Conservation (phyloP, 352 stramenopile species). For the Phytopythium aichiense region DNA sequence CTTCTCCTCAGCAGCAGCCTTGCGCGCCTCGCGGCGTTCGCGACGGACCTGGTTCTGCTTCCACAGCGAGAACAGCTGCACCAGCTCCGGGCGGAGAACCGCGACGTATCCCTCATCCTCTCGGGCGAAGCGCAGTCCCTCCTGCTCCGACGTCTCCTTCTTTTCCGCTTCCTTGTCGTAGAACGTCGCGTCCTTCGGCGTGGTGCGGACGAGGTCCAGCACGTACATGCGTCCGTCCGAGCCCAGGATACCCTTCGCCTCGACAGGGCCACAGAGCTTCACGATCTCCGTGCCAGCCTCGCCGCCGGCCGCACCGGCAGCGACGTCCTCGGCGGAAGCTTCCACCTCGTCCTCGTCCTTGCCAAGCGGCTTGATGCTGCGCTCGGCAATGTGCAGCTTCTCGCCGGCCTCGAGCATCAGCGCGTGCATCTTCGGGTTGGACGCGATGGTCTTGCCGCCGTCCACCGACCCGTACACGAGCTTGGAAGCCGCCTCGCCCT, state of each 20-base stretch:
- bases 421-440: slow-evolving; percentile 91
- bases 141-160: slow-evolving; percentile 18
- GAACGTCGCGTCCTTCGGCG: slow-evolving; percentile 93
- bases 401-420: slow-evolving; percentile 81
- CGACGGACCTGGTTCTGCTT: slow-evolving; percentile 84
- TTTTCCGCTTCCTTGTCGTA: slow-evolving; percentile 53
- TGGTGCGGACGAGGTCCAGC: slow-evolving; percentile 94
- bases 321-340: slow-evolving; percentile 6
- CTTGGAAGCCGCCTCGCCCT: slow-evolving; percentile 93
- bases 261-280: slow-evolving; percentile 88
- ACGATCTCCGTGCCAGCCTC: slow-evolving; percentile 60
- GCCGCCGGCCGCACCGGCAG: slow-evolving; percentile 23
- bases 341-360: slow-evolving; percentile 47
- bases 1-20: slow-evolving; percentile 45
- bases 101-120: slow-evolving; percentile 87
- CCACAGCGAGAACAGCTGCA: slow-evolving; percentile 88
- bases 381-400: slow-evolving; percentile 88
- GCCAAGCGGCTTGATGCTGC: slow-evolving; percentile 73
- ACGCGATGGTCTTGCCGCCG: slow-evolving; percentile 82
- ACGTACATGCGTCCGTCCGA: slow-evolving; percentile 94
- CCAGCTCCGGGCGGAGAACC: slow-evolving; percentile 91
- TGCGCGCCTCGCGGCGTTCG: slow-evolving; percentile 43
- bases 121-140: slow-evolving; percentile 60
- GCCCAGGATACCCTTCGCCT: slow-evolving; percentile 95
- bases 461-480: slow-evolving; percentile 95